Evolutionary conservation across 164 flowering plant species (phyloP), one percentile per base, ranked within the genome.

Genomic region (Tinospora cordifolia): DNA sequence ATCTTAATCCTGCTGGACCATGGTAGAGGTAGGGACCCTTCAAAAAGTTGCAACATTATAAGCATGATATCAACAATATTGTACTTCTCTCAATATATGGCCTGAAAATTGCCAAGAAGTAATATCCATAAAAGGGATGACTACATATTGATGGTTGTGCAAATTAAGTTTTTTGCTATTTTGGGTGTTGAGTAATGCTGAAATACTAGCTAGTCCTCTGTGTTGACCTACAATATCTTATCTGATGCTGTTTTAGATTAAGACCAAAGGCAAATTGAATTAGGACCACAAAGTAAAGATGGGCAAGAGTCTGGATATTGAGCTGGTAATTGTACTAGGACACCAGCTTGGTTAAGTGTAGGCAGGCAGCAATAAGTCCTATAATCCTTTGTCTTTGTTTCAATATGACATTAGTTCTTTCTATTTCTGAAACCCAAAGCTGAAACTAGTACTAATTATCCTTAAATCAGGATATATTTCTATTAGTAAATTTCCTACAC

Each of bases 1-100:
- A 91, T 88, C 80, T 90, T 94, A 44, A 94, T 84, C 82, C 98
- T 85, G 80, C 77, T 88, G 70, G 88, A 72, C 98, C 98, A 94
- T 58, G 97, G 88, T 60, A 94, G 96, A 77, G 97, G 98, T 72
- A 90, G 82, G 54, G 94, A 80, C 82, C 98, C 98, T 80, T 62
- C 78, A 69, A 67, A 21, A n/a, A 75, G 58, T 36, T 41, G 41
- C 54, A 69, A 69, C 44, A 38, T 21, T 19, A 59, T 70, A 57
- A 70, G 70, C 47, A 27, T 38, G 24, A 62, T 51, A 62, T 39
- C 51, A 17, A 19, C n/a, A 22, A 17, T 8, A 41, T 41, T 41
- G 46, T 41, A 41, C 46, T 41, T 12, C 59, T n/a, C 17, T 51
- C n/a, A 51, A 51, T 51, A 41, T 8, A 41, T 8, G 0, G 46